Evolutionary conservation across 176 grass and related monocot genomes (phyloP).

Genomic region (Oryza longistaminata): DNA sequence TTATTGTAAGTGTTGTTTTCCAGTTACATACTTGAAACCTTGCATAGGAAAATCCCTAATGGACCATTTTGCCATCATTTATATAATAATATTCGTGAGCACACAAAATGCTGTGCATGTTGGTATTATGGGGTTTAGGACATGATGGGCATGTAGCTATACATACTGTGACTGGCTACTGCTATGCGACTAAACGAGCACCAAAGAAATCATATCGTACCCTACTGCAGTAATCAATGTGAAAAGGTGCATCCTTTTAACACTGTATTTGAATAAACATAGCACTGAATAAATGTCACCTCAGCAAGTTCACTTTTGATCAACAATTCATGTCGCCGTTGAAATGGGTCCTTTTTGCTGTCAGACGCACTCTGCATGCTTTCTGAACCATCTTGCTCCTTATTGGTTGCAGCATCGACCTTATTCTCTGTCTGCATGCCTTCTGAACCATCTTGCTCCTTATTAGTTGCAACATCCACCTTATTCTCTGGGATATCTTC

Average conservation of each 20-base stretch:
- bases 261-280: background rate
- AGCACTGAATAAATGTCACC: slow-evolving; percentile 41
- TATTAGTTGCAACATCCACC: slow-evolving; percentile 28
- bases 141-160: background rate
- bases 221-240: background rate
- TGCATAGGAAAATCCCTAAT: background rate
- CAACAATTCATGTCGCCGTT: slow-evolving; percentile 76
- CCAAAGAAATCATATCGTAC: background rate
- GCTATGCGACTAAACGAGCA: background rate
- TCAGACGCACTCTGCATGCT: slow-evolving; percentile 37
- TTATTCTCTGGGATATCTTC: slow-evolving; percentile 32
- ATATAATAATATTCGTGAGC: background rate
- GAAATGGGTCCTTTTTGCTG: slow-evolving; percentile 78
- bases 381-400: slow-evolving; percentile 22
- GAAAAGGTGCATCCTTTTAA: background rate
- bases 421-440: slow-evolving; percentile 34
- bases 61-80: background rate
- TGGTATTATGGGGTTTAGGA: background rate
- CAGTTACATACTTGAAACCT: background rate
- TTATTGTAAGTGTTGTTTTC: background rate
- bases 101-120: background rate
- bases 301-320: slow-evolving; percentile 78
- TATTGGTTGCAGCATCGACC: slow-evolving; percentile 26
- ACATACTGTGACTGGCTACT: background rate
- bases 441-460: slow-evolving; percentile 23